Base-by-base conservation (phyloP, 1,284 basidiomycete species). In the Microbotryum scabiosae region DNA sequence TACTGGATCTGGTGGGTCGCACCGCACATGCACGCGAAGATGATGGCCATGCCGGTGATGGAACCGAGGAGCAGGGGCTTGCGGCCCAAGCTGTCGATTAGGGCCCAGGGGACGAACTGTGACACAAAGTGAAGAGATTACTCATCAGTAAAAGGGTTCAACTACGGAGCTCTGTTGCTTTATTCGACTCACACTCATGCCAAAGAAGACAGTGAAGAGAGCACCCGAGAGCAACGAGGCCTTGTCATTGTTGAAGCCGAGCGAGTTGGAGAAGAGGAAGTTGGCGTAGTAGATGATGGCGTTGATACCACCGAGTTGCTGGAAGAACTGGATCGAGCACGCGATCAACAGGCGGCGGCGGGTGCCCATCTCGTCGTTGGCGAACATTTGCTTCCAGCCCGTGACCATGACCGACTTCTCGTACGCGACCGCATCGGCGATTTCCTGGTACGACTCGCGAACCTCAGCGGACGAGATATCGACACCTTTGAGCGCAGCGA, bases 251-350 rank as follows among this genome's bases (percentile, higher is more conserved):
- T 36, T 45, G 20, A 61, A 57, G 10, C 57, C 51, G 5, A 67
- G 48, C 21, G 56, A 65, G 52, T 50, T 59, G 9, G 63, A 61
- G 55, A 70, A 67, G 6, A 68, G 59, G 32, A 71, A 69, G 43
- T 68, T 63, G 58, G 66, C 63, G 62, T 68, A 73, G 56, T 66
- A 72, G 58, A 72, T 73, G 26, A 73, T 58, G 6, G 63, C 73
- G 50, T 74, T 73, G 66, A 74, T 74, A 16, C 72, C 73, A 14
- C 69, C 68, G 32, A 75, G 66, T 65, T 76, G 75, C 41, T 45
- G 41, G 48, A 62, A 65, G 46, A 73, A 73, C 61, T 75, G 75
- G 54, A 76, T 73, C 6, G 71, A 70, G 57, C 73, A 75, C 16
- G 72, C 73, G 56, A 75, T 75, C 30, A 73, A 58, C 10, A 76